A percentile compares a stretch with the other conserved stretches of the same genome.
Evolutionary conservation across 495 filamentous ascomycete genomes (phyloP).

Genomic region (Echria macrotheca): DNA sequence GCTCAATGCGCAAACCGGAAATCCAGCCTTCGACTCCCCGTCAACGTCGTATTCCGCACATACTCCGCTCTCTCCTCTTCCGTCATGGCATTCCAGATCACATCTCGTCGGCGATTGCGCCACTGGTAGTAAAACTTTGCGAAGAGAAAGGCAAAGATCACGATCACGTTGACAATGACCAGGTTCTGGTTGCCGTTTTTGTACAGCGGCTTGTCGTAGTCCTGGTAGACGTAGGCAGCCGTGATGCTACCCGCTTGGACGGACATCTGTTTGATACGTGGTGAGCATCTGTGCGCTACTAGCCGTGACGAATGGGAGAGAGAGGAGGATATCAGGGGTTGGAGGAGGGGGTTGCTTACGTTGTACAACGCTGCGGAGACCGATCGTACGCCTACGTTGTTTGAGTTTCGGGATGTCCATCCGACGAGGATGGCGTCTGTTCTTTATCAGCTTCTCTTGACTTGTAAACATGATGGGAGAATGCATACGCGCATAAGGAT

Average conservation of each 20-base stretch:
- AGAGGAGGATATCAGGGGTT: too few relatives aligned
- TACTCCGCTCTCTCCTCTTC: slow-evolving; percentile 36
- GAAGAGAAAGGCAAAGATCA: slow-evolving; percentile 29
- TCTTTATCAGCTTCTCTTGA: not conserved
- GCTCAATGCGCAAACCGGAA: slow-evolving; percentile 38
- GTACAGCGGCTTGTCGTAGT: slow-evolving; percentile 56
- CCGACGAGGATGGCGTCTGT: slow-evolving; percentile 57
- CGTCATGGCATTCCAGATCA: slow-evolving; percentile 36
- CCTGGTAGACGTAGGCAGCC: slow-evolving; percentile 47
- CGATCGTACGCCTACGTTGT: slow-evolving; percentile 60
- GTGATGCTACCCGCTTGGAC: slow-evolving; percentile 33
- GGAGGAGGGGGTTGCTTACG: too few relatives aligned
- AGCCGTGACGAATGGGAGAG: not conserved
- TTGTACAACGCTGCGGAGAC: slow-evolving; percentile 56
- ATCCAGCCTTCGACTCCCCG: slow-evolving; percentile 40
- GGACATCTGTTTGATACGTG: slow-evolving; percentile 5
- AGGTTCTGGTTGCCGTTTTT: slow-evolving; percentile 62
- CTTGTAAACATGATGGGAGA: not conserved
- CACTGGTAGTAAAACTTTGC: slow-evolving; percentile 42
- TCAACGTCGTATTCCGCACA: slow-evolving; percentile 29
- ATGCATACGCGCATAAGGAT: slow-evolving; percentile 24
- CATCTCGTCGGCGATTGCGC: slow-evolving; percentile 36
- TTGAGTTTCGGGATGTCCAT: slow-evolving; percentile 59
- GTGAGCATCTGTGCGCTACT: not conserved
- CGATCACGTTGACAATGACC: slow-evolving; percentile 44